These are phyloP conservation scores for Sugiyamaella valdiviana DNA, from an alignment of 805 yeast species.

Conservation along the genomic window DNA sequence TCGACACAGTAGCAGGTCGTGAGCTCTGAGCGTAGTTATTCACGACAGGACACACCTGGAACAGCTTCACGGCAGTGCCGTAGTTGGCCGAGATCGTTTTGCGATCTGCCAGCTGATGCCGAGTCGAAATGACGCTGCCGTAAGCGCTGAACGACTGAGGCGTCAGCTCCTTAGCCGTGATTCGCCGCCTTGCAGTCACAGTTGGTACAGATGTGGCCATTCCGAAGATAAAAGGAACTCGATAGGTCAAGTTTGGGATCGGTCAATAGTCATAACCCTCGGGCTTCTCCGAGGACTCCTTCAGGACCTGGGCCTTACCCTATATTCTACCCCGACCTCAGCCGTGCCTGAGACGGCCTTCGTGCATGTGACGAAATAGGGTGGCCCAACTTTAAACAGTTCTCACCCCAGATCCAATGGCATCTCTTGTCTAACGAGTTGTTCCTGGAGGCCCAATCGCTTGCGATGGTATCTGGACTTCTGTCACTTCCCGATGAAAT, in stretches of 20 bases:
- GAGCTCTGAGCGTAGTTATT: constrained; percentile 47
- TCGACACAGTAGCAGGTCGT: constrained; percentile 43
- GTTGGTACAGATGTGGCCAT: background rate
- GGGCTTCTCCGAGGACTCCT: too few species aligned
- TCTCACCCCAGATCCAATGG: background rate
- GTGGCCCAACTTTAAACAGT: background rate
- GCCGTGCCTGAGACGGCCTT: too few species aligned
- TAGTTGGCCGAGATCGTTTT: constrained; percentile 63
- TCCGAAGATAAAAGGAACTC: too few species aligned
- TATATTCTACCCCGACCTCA: too few species aligned
- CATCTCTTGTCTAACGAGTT: background rate
- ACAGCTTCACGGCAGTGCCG: constrained; percentile 84
- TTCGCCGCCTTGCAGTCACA: constrained; percentile 7
- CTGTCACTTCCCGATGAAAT: constrained; percentile 14
- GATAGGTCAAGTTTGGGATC: too few species aligned
- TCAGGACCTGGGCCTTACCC: too few species aligned
- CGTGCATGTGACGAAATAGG: too few species aligned
- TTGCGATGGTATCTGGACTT: background rate
- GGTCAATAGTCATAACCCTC: too few species aligned
- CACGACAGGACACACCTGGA: constrained; percentile 61
- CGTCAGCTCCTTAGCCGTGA: constrained; percentile 54
- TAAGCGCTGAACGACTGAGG: constrained; percentile 59
- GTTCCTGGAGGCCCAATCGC: background rate
- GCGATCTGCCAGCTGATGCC: constrained; percentile 54
- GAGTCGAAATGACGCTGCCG: constrained; percentile 76